Conservation (phyloP, 2,329 filamentous ascomycete species). For the Pseudocercospora ulei region DNA sequence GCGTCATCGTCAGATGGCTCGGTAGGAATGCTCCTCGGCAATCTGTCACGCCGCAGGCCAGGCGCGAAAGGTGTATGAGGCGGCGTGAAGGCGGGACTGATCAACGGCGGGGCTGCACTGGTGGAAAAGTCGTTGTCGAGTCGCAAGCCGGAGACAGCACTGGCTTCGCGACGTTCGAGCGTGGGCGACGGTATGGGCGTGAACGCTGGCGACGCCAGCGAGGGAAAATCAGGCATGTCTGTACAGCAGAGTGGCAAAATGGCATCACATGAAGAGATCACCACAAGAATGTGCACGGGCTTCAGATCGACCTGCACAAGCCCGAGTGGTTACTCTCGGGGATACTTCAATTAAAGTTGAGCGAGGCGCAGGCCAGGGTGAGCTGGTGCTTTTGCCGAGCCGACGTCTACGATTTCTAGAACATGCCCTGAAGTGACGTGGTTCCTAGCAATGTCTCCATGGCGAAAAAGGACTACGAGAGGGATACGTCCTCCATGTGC, state of each 20-base stretch:
- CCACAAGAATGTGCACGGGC: not conserved
- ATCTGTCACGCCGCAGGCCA: conserved; percentile 32
- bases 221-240: conserved; percentile 48
- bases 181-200: conserved; percentile 46
- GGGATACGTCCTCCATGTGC: too few species aligned
- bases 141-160: conserved; percentile 35
- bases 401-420: not conserved
- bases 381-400: too few species aligned
- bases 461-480: too few species aligned
- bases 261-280: conserved; percentile 1
- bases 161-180: conserved; percentile 36
- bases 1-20: conserved; percentile 27
- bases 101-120: conserved; percentile 35
- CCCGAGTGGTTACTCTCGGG: too few species aligned
- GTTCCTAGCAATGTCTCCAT: too few species aligned
- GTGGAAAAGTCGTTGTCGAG: conserved; percentile 29
- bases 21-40: conserved; percentile 39
- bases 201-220: conserved; percentile 37
- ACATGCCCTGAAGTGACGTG: not conserved
- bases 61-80: conserved; percentile 27
- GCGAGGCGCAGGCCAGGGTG: too few species aligned
- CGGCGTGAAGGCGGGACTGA: conserved; percentile 42
- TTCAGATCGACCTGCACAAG: too few species aligned
- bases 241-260: not conserved
- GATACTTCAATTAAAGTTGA: too few species aligned